A percentile compares a stretch with the other conserved stretches of the same genome.
Evolutionary conservation across 192 early-diverging fungal genomes (phyloP).

Genomic region (Dissophora ornata): DNA sequence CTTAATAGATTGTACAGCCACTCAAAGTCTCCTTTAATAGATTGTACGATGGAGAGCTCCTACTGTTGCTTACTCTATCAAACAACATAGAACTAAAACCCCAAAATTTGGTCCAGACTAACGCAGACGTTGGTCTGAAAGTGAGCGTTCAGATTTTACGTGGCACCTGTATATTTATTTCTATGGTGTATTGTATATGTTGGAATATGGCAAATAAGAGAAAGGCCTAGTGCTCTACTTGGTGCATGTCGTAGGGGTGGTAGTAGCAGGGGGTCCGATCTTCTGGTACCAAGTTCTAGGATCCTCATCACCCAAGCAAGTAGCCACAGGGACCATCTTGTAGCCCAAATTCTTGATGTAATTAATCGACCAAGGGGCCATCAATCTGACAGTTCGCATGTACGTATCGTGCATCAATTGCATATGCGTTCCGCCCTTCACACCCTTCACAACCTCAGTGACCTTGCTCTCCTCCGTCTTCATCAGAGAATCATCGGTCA

Average conservation of each 20-base stretch:
- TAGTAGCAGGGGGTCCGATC: conserved; percentile 25
- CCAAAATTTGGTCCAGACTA: no score
- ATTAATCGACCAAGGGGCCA: conserved; percentile 47
- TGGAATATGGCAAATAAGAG: not conserved
- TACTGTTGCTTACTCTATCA: no score
- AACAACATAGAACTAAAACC: no score
- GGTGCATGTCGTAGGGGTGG: conserved; percentile 39
- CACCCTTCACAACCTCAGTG: conserved; percentile 22
- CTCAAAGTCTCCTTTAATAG: no score
- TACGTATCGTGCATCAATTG: conserved; percentile 48
- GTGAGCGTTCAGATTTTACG: no score
- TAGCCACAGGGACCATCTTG: conserved; percentile 50
- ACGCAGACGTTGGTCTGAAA: no score
- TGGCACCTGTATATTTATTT: no score
- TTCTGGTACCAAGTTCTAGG: conserved; percentile 49
- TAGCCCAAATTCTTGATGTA: conserved; percentile 42
- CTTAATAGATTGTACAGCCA: no score
- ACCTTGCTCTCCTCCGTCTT: conserved; percentile 18
- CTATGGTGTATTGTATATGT: not conserved
- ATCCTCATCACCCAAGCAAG: conserved; percentile 46
- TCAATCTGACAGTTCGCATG: conserved; percentile 27
- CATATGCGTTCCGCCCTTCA: conserved; percentile 41
- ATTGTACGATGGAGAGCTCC: no score
- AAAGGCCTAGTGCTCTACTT: conserved; percentile 15
- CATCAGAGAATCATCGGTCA: conserved; percentile 28